Base-by-base conservation (phyloP, 495 filamentous ascomycete species). In the Astrothelium subdiscretum region DNA sequence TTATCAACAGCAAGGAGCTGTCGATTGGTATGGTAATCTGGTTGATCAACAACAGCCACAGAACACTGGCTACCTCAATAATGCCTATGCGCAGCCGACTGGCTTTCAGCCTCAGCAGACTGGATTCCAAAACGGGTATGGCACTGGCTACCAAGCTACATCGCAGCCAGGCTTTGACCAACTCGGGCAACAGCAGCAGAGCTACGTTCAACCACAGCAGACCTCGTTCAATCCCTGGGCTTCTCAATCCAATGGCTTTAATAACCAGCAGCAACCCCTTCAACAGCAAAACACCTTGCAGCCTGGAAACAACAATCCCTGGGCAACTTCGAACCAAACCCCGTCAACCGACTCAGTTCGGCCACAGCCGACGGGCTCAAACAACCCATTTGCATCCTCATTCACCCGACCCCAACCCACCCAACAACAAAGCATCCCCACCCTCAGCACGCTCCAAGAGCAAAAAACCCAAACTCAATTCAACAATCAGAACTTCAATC, bases 11-110 rank as follows among this genome's bases (percentile, higher is more conserved):
- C 92, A 95, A 68, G 83, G 84, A 61, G 88, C 89, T 10, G 95
- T 99, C 31, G 95, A 99, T 73, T 97, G 92, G 85, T 91, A 90
- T 63, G 95, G 92, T 29, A 99, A 99, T 75, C 90, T 90, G 18
- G 85, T 97, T 63, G 83, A 87, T 20, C 83, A 83, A 72, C 81
- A 83, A 67, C 81, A 83, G 68, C 87, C 91, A 59, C 83, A 85
- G 67, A 89, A 77, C 38, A 88, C 95, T 8, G 95, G 91, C 22
- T 97, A 85, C 71, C 76, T 96, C 66, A 87, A 87, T 75, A 91
- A 87, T 71, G 85, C 90, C 52, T 96, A 95, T 70, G 87, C 89
- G 31, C 85, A 88, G 67, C 82, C 82, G 4, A 73, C 72, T 0
- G 71, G 72, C 11, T 31, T 69, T 31, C 71, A 73, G 44, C 26